Conservation (phyloP, 768 basidiomycete genomes). For the Gautieria morchelliformis region DNA sequence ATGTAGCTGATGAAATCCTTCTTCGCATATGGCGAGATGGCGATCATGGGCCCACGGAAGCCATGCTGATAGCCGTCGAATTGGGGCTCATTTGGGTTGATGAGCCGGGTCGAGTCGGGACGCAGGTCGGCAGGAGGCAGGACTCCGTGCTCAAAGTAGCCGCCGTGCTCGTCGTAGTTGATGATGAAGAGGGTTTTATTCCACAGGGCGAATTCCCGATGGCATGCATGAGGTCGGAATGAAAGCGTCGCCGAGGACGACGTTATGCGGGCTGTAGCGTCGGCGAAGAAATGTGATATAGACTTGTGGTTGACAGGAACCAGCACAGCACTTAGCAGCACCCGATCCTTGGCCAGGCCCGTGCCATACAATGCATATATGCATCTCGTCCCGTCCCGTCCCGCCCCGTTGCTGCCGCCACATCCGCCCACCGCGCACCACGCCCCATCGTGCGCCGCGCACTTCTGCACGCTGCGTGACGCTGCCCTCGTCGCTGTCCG, state of each 20-base stretch:
- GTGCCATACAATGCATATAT: no score
- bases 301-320: conserved; percentile 16
- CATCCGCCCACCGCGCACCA: no score
- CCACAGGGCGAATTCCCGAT: conserved; percentile 19
- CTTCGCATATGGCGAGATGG: conserved; percentile 21
- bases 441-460: no score
- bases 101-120: conserved; percentile 20
- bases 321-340: no score
- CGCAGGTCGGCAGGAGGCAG: conserved; percentile 20
- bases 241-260: no score
- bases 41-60: conserved; percentile 20
- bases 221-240: conserved; percentile 24
- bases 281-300: conserved; percentile 22
- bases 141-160: conserved; percentile 27
- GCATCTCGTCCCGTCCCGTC: no score
- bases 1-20: conserved; percentile 18
- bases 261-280: conserved; percentile 24
- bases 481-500: no score
- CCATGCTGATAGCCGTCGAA: conserved; percentile 22
- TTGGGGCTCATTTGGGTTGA: conserved; percentile 16
- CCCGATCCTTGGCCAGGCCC: no score
- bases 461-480: no score
- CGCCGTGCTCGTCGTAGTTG: conserved; percentile 25
- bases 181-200: no score
- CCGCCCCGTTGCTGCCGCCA: no score